A percentile compares a stretch with the other conserved stretches of the same genome.
These are phyloP conservation scores for Pichia sp. DNA, from an alignment of 1,139 yeast species.

Conservation along the genomic window DNA sequence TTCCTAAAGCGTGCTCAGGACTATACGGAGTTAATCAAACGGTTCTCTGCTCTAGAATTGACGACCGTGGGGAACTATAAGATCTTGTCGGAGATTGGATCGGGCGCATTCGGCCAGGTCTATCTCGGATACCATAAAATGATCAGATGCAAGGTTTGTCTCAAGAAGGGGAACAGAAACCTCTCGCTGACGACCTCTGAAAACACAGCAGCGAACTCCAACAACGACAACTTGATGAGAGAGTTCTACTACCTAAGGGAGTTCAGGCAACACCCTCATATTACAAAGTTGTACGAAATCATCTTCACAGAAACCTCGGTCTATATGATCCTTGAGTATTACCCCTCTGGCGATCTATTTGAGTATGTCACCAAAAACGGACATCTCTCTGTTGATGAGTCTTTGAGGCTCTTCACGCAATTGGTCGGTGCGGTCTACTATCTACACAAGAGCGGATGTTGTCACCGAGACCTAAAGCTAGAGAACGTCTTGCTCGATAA, in stretches of 20 bases:
- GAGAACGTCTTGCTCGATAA: conserved; percentile 81
- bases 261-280: conserved; percentile 71
- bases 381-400: conserved; percentile 50
- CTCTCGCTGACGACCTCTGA: conserved; percentile 33
- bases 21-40: conserved; percentile 28
- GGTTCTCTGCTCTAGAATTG: conserved; percentile 35
- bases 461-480: conserved; percentile 85
- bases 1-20: conserved; percentile 28
- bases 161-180: conserved; percentile 66
- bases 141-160: conserved; percentile 70
- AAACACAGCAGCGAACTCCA: not conserved
- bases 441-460: conserved; percentile 75
- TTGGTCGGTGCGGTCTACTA: conserved; percentile 78
- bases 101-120: conserved; percentile 90
- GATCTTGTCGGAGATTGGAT: conserved; percentile 70
- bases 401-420: conserved; percentile 66
- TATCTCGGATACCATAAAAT: conserved; percentile 76
- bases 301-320: conserved; percentile 73
- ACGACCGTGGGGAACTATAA: conserved; percentile 73
- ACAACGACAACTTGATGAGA: conserved; percentile 82
- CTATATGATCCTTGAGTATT: conserved; percentile 88
- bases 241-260: conserved; percentile 89
- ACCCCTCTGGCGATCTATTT: conserved; percentile 83
- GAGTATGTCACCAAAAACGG: conserved; percentile 60
- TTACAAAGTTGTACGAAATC: conserved; percentile 81